Conservation (phyloP, 257 asterid genomes). For the Echium plantagineum region DNA sequence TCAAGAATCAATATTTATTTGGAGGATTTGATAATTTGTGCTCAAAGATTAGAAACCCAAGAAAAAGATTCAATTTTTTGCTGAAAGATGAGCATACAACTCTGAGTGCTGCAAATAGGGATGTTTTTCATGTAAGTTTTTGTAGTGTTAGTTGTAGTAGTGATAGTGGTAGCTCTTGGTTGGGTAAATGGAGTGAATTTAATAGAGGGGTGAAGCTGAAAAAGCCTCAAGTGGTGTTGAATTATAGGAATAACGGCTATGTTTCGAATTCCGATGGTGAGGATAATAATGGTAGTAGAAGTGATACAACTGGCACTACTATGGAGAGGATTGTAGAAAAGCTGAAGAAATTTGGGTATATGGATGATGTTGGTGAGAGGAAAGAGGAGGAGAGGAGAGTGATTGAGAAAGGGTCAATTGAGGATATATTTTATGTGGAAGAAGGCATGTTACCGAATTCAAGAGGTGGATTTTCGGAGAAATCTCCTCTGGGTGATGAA, state of each 20-base stretch:
- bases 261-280: conserved; percentile 61
- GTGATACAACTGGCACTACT: conserved; percentile 62
- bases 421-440: conserved; percentile 72
- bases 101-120: conserved; percentile 17
- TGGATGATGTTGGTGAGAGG: conserved; percentile 46
- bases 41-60: conserved; percentile 30
- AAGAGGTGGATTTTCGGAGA: conserved; percentile 67
- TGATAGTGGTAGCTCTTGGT: conserved; percentile 48
- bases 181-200: conserved; percentile 53
- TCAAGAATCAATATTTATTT: conserved; percentile 28
- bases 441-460: conserved; percentile 72
- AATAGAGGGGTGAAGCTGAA: conserved; percentile 19
- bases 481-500: conserved; percentile 47
- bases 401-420: conserved; percentile 68
- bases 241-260: conserved; percentile 49
- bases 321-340: conserved; percentile 90
- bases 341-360: conserved; percentile 76
- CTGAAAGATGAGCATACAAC: conserved; percentile 15
- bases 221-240: conserved; percentile 36
- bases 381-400: conserved; percentile 20
- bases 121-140: conserved; percentile 14
- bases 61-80: conserved; percentile 27
- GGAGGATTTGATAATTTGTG: conserved; percentile 10
- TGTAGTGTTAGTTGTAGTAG: conserved; percentile 17
- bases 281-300: conserved; percentile 54